Base-by-base conservation (phyloP, 345 rosid genomes). In the Alliaria petiolata region DNA sequence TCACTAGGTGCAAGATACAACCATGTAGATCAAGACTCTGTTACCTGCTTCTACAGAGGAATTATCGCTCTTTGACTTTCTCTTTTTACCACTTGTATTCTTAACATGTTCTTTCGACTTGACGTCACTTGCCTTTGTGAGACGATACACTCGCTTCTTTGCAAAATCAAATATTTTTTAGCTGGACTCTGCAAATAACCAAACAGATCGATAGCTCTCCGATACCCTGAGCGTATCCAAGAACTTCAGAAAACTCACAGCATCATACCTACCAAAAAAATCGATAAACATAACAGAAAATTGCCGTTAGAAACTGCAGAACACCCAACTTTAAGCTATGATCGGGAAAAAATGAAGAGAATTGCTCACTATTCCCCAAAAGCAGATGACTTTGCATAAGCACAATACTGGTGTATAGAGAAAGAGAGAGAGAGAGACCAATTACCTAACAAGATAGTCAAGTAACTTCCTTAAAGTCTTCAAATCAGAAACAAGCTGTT, bases 111-210 rank as follows among this genome's bases (percentile, higher is more conserved):
- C 85, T 45, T 75, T 72, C 20, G 76, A 46, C 80, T 85, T 85
- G 42, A 56, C 65, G 36, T 81, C 88, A 78, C 80, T 85, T 49
- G 88, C 80, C 76, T 83, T 83, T 33, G 31, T 64, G 52, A 89
- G 78, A 38, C 85, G 84, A 76, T 89, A 95, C 45, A 87, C 99
- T 53, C 96, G 86, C 86, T 87, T 89, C 93, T 89, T 95, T 53
- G 98, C 98, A 76, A 82, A 88, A 75, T 95, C 99, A 83, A 95
- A 95, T 70, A 91, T 89, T 83, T 95, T 91, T 79, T 85, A 91
- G 82, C 99, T 91, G 46, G 99, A 83, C 81, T 91, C 98, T 31
- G 99, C 96, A 86, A 95, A 95, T 83, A 95, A 86, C 99, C 98
- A 95, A 70, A 95, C 97, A 69, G 99, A 89, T n/a, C 92, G 86